A percentile compares a stretch with the other conserved stretches of the same genome.
phyloP scores from a whole-genome alignment of 768 basidiomycete genomes.

The Xerocomellus amylosporus region DNA sequence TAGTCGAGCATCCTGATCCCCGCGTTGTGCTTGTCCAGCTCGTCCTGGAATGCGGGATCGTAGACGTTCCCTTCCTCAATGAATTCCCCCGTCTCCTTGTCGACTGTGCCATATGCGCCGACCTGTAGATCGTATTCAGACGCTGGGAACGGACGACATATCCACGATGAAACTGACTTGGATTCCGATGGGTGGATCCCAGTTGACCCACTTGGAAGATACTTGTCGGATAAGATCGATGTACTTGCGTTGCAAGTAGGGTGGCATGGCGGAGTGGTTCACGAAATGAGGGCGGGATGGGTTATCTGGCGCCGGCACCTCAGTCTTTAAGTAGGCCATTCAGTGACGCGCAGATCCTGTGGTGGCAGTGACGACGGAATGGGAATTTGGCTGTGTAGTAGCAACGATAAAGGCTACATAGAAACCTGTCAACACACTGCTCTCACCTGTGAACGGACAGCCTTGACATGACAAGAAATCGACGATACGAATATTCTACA shows the following conservation, averaged over 20 bases:
- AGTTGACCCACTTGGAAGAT: conserved; percentile 38
- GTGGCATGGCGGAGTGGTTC: background rate
- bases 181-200: conserved; percentile 33
- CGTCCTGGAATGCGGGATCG: conserved; percentile 19
- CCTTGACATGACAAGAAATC: no score
- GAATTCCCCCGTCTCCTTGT: conserved; percentile 32
- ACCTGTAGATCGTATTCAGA: conserved; percentile 22
- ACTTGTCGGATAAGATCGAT: conserved; percentile 32
- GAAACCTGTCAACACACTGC: no score
- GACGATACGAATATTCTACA: no score
- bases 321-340: background rate
- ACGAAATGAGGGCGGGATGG: no score
- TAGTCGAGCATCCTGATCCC: conserved; percentile 15
- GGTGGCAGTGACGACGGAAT: background rate
- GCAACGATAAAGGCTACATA: no score
- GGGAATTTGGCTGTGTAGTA: background rate
- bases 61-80: conserved; percentile 36
- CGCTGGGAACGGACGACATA: background rate
- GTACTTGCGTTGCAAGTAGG: conserved; percentile 30
- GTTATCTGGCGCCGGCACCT: background rate
- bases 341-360: background rate
- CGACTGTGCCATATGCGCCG: conserved; percentile 35
- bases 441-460: no score
- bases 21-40: conserved; percentile 13
- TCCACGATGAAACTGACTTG: conserved; percentile 15